Conservation (phyloP, 176 grass and related monocot genomes). For the Lolium rigidum region DNA sequence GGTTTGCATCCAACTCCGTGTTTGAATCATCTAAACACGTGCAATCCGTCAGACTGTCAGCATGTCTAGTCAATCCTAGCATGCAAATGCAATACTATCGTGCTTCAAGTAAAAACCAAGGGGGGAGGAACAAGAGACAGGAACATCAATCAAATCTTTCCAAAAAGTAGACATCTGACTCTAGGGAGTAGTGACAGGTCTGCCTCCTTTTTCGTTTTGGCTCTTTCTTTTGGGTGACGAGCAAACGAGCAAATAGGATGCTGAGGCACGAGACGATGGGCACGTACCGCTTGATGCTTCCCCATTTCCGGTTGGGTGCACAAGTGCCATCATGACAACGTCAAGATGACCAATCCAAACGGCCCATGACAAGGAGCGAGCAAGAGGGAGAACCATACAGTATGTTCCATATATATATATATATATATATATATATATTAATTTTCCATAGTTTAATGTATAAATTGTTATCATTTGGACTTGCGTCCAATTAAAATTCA, state of each 20-base stretch:
- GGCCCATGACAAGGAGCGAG: not conserved
- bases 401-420: no score
- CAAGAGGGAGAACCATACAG: no score
- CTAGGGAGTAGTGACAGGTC: not conserved
- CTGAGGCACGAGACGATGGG: not conserved
- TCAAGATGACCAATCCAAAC: not conserved
- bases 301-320: not conserved
- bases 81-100: no score
- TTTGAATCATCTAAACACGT: no score
- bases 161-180: not conserved
- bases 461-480: no score
- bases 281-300: not conserved
- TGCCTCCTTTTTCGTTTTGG: not conserved
- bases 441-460: no score
- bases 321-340: not conserved
- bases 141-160: slow-evolving; percentile 11
- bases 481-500: no score
- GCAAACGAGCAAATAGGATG: not conserved
- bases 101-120: not conserved
- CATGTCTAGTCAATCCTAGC: no score
- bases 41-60: no score
- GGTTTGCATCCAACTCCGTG: no score
- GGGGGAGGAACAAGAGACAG: slow-evolving; percentile 13
- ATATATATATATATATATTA: no score
- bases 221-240: not conserved